These are phyloP conservation scores for Oemleria cerasiformis DNA, from an alignment of 306 rosid species.

Conservation along the genomic window DNA sequence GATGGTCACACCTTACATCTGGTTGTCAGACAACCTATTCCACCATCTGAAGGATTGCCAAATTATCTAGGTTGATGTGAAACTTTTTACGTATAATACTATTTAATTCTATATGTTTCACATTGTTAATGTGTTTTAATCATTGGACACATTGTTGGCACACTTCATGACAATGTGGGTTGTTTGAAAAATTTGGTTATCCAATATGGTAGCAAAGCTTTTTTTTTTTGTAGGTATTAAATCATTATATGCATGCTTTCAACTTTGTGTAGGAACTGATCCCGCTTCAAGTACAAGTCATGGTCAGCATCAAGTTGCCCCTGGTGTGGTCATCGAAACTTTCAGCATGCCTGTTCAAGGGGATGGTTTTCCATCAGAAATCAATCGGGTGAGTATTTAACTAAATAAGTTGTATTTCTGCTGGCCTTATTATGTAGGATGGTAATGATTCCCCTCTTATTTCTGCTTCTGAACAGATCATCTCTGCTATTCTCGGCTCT, in stretches of 20 bases:
- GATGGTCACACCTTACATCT: conserved; percentile 98
- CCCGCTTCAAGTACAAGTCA: conserved; percentile 72
- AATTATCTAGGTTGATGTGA: conserved; percentile 62
- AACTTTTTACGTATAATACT: background rate
- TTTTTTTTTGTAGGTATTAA: background rate
- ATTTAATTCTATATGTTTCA: background rate
- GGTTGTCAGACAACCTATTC: conserved; percentile 84
- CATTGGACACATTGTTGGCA: background rate
- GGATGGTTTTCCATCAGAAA: conserved; percentile 70
- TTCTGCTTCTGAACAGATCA: conserved; percentile 46
- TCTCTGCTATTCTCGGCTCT: conserved; percentile 89
- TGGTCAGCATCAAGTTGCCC: conserved; percentile 61
- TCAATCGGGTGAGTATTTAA: conserved; percentile 61
- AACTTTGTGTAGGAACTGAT: conserved; percentile 56
- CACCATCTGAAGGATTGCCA: conserved; percentile 54
- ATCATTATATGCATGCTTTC: background rate
- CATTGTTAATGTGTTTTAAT: conserved; percentile 3
- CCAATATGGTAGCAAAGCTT: background rate
- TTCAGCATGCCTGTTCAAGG: conserved; percentile 84
- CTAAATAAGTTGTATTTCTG: conserved; percentile 21
- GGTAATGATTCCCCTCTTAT: conserved; percentile 20
- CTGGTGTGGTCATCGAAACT: conserved; percentile 89
- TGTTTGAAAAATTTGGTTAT: background rate
- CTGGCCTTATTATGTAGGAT: conserved; percentile 9
- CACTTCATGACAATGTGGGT: background rate